Evolutionary conservation across 441 rosid genomes (phyloP), one percentile per base, ranked within the genome.

Genomic region (Erodium trifolium): DNA sequence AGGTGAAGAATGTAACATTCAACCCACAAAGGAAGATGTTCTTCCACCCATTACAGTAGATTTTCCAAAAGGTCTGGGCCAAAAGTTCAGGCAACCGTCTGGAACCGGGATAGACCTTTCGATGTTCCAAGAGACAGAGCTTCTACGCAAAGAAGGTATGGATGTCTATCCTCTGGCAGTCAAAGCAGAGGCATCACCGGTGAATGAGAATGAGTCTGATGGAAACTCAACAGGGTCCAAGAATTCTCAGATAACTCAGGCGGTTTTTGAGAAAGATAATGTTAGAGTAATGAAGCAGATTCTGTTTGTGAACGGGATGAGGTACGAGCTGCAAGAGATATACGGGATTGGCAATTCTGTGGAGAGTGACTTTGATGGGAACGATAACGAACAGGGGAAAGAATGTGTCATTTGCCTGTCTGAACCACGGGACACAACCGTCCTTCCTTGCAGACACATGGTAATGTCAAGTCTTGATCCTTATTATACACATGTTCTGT

Each of bases 391-490:
- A 1, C 37, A 34, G 37, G 37, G 97, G 68, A 88, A 90, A 78
- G 97, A 92, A 64, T 92, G 97, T 70, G 96, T 90, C 47, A 87
- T 92, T 68, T 92, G 98, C 88, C 82, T 90, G 97, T 84, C 90
- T 64, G 96, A 92, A 82, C 91, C 88, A 14, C 86, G 88, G 80
- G 90, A 90, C 80, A 90, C 93, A 1, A 88, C 96, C 31, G 85
- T 83, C 3, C 72, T 92, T 69, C 98, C 98, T 51, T 92, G 98
- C 82, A 78, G 98, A 49, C 98, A 92, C 78, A 83, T 92, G 98
- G 98, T 90, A 77, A 84, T 83, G 66, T 1, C 60, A 49, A 72
- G 17, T 14, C 62, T 51, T 71, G 5, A 34, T 14, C 63, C 5
- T 55, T 55, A 10, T 10, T 45, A 34, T 34, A 34, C 37, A 34